phyloP scores from a whole-genome alignment of 2,329 filamentous ascomycete genomes.

The Cylindrodendrum hubeiense region DNA sequence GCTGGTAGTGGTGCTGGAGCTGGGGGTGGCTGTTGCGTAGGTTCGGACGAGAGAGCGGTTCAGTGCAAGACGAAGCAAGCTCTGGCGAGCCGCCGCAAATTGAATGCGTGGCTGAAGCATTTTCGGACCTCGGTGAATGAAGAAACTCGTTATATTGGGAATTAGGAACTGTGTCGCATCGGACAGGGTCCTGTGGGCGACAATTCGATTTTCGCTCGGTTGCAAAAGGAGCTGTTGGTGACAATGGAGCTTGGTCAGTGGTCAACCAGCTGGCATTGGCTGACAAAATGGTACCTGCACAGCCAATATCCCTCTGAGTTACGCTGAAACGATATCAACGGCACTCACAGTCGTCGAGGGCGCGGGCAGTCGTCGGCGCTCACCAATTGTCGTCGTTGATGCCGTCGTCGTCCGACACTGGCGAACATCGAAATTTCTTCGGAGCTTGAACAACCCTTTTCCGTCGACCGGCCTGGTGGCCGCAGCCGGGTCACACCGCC shows the following conservation, averaged over 20 bases:
- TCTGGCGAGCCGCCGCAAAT: slow-evolving; percentile 45
- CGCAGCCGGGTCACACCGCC: slow-evolving; percentile 35
- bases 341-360: slow-evolving; percentile 29
- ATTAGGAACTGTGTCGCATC: slow-evolving; percentile 32
- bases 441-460: slow-evolving; percentile 43
- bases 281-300: slow-evolving; percentile 15
- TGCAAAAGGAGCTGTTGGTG: slow-evolving; percentile 28
- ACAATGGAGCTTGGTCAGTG: slow-evolving; percentile 22
- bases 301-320: slow-evolving; percentile 23
- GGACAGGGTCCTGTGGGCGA: slow-evolving; percentile 13
- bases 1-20: slow-evolving; percentile 31
- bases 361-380: slow-evolving; percentile 30
- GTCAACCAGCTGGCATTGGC: slow-evolving; percentile 22
- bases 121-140: slow-evolving; percentile 9
- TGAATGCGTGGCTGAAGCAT: slow-evolving; percentile 50
- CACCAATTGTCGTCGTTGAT: slow-evolving; percentile 32
- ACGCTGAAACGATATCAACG: slow-evolving; percentile 16
- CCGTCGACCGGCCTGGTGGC: slow-evolving; percentile 19
- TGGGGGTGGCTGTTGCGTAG: slow-evolving; percentile 47
- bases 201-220: slow-evolving; percentile 32
- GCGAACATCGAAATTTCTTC: slow-evolving; percentile 44
- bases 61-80: slow-evolving; percentile 46
- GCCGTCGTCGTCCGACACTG: slow-evolving; percentile 26
- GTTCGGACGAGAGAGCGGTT: slow-evolving; percentile 43
- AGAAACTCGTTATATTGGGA: not conserved